phyloP scores from a whole-genome alignment of 345 rosid species.

The Aquilaria sinensis region DNA sequence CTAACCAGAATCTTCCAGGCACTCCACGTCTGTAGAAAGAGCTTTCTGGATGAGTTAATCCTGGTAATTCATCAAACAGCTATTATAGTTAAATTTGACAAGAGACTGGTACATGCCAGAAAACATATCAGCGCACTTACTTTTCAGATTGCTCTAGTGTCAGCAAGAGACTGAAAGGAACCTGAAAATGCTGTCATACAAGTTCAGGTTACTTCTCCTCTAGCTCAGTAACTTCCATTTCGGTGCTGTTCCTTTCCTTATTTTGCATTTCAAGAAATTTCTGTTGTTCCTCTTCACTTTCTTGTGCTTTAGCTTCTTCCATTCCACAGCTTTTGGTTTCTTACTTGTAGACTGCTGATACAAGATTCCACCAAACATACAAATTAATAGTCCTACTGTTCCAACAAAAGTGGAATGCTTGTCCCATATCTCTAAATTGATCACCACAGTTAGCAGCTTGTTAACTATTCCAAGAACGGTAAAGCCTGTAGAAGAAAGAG shows the following conservation, averaged over 20 bases:
- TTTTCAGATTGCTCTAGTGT: too few species aligned
- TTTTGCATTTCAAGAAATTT: conserved; percentile 72
- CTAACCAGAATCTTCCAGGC: too few species aligned
- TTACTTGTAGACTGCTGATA: conserved; percentile 80
- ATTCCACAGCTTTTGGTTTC: conserved; percentile 47
- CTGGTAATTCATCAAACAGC: too few species aligned
- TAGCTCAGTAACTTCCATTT: conserved; percentile 22
- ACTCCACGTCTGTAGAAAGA: too few species aligned
- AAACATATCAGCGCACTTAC: too few species aligned
- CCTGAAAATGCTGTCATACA: not conserved
- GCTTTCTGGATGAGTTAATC: too few species aligned
- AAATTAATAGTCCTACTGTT: conserved; percentile 78
- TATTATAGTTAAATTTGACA: too few species aligned
- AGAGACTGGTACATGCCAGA: too few species aligned
- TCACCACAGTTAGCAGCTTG: conserved; percentile 84
- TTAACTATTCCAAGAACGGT: conserved; percentile 97
- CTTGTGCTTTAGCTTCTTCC: conserved; percentile 26
- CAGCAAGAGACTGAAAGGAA: not conserved
- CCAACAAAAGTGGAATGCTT: conserved; percentile 81
- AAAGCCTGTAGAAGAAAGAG: conserved; percentile 95
- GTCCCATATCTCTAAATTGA: conserved; percentile 87
- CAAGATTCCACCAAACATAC: conserved; percentile 88
- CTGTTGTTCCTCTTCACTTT: conserved; percentile 60
- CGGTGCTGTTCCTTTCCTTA: conserved; percentile 24
- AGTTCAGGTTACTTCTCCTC: conserved; percentile 20